Percentiles rank a stretch among this genome's conserved stretches.
Conservation (phyloP, 495 filamentous ascomycete genomes). For the Bacidia rubella region DNA sequence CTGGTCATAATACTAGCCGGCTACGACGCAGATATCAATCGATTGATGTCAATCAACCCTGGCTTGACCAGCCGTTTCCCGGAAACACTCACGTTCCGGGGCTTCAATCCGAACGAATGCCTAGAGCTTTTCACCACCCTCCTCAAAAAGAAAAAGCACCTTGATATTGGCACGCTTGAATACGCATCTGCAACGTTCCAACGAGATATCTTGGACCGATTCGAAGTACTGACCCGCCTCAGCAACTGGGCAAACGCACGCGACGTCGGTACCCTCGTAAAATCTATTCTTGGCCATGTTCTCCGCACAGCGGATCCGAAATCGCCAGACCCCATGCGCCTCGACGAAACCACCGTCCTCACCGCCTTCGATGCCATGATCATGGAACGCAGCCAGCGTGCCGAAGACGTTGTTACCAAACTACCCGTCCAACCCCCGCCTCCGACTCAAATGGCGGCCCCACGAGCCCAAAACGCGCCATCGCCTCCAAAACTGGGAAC, state of each 20-base stretch:
- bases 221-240: conserved; percentile 31
- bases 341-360: conserved; percentile 24
- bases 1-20: conserved; percentile 65
- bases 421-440: background rate
- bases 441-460: background rate
- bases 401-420: background rate
- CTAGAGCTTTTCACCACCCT: conserved; percentile 24
- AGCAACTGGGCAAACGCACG: conserved; percentile 56
- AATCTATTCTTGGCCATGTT: conserved; percentile 26
- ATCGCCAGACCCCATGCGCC: conserved; percentile 14
- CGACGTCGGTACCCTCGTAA: conserved; percentile 46
- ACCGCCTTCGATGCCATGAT: conserved; percentile 32
- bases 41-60: conserved; percentile 42
- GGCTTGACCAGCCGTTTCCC: conserved; percentile 41
- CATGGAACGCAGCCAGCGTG: conserved; percentile 27
- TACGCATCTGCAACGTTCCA: conserved; percentile 20
- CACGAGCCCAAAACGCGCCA: background rate
- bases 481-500: background rate
- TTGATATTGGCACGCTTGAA: conserved; percentile 14
- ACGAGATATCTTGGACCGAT: conserved; percentile 23
- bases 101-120: conserved; percentile 29
- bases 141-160: conserved; percentile 17
- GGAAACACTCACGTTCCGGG: conserved; percentile 31
- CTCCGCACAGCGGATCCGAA: background rate
- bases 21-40: conserved; percentile 57